Evolutionary conservation across 495 filamentous ascomycete genomes (phyloP).

Genomic region (Delitschia confertaspora): DNA sequence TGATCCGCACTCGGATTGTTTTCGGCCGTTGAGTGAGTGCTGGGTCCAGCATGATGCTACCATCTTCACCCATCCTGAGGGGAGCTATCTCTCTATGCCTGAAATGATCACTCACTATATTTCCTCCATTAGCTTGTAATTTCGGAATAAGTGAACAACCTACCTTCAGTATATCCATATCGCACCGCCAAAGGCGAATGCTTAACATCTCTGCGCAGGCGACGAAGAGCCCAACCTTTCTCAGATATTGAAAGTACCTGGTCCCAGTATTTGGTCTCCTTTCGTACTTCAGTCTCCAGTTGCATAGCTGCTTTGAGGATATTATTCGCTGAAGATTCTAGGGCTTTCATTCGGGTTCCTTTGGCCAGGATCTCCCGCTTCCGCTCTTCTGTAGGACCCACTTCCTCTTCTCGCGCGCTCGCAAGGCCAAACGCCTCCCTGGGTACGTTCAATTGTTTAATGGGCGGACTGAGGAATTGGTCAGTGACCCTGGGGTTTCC

Average conservation of each 20-base stretch:
- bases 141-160: not conserved
- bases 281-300: slow-evolving; percentile 63
- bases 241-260: slow-evolving; percentile 71
- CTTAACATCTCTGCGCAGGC: slow-evolving; percentile 55
- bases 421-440: slow-evolving; percentile 70
- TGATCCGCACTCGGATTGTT: slow-evolving; percentile 54
- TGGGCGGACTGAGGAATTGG: slow-evolving; percentile 54
- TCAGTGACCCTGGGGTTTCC: slow-evolving; percentile 59
- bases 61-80: slow-evolving; percentile 63
- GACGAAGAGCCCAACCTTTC: slow-evolving; percentile 73
- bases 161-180: slow-evolving; percentile 78
- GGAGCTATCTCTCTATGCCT: slow-evolving; percentile 69
- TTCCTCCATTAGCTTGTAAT: too few species aligned
- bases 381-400: slow-evolving; percentile 33
- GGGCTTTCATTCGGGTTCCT: slow-evolving; percentile 70
- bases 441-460: slow-evolving; percentile 51
- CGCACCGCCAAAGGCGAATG: slow-evolving; percentile 67
- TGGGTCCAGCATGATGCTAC: slow-evolving; percentile 63
- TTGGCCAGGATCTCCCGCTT: slow-evolving; percentile 54
- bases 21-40: slow-evolving; percentile 51
- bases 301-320: slow-evolving; percentile 63
- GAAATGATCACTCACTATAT: slow-evolving; percentile 61
- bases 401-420: slow-evolving; percentile 43
- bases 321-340: slow-evolving; percentile 64
- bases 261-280: slow-evolving; percentile 82